Percentiles rank a stretch among this genome's conserved stretches.
Evolutionary conservation across 2,329 filamentous ascomycete genomes (phyloP).

Genomic region (Penicillium freii): DNA sequence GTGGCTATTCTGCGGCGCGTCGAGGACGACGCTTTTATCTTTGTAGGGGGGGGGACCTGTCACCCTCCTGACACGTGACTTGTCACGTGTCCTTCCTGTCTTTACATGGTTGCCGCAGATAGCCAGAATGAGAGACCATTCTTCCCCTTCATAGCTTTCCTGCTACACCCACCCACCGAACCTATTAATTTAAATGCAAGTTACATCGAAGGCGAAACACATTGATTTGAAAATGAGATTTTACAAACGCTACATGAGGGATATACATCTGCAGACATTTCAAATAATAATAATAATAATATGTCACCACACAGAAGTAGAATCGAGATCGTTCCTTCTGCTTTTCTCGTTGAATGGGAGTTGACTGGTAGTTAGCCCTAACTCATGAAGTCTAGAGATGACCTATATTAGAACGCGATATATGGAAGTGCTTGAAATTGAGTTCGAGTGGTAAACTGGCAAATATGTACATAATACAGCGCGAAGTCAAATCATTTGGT

Average conservation of each 20-base stretch:
- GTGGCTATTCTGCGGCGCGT: too few species aligned
- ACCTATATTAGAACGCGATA: neutral
- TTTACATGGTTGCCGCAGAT: too few species aligned
- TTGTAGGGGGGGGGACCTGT: too few species aligned
- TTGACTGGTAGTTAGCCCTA: neutral
- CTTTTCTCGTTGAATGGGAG: neutral
- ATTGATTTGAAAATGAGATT: neutral
- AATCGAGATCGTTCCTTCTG: neutral
- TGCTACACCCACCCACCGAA: too few species aligned
- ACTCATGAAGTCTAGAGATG: neutral
- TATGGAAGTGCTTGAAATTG: conserved; percentile 6
- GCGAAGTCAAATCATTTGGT: conserved; percentile 62
- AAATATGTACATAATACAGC: conserved; percentile 41
- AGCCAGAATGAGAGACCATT: too few species aligned
- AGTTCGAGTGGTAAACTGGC: conserved; percentile 25
- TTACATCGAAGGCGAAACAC: neutral
- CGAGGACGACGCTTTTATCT: too few species aligned
- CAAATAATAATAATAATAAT: neutral
- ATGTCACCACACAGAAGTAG: neutral
- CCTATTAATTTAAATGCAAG: too few species aligned
- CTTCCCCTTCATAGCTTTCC: too few species aligned
- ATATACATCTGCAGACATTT: neutral
- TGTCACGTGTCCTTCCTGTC: too few species aligned
- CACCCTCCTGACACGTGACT: too few species aligned
- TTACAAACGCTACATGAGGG: neutral